Conservation (phyloP, 1,284 basidiomycete species). For the Kalmanozyma brasiliensis region DNA sequence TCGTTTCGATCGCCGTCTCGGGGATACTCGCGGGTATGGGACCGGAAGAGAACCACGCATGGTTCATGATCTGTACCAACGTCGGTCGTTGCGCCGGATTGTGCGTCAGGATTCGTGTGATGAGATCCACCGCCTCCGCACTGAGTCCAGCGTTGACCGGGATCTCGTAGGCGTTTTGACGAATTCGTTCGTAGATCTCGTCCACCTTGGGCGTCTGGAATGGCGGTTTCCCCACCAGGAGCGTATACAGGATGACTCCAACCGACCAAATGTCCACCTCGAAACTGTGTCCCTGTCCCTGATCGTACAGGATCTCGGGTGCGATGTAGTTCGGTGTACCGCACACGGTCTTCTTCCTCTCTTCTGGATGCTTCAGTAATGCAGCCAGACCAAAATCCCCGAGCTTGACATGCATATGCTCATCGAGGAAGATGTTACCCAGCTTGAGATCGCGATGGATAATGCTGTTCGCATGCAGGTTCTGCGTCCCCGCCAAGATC, state of each 20-base stretch:
- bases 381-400: constrained; percentile 98
- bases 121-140: constrained; percentile 78
- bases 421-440: constrained; percentile 93
- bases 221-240: constrained; percentile 90
- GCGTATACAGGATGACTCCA: constrained; percentile 91
- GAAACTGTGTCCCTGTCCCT: constrained; percentile 93
- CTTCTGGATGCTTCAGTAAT: constrained; percentile 92
- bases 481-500: constrained; percentile 92
- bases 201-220: constrained; percentile 95
- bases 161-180: constrained; percentile 92
- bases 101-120: constrained; percentile 85
- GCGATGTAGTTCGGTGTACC: constrained; percentile 99
- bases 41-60: constrained; percentile 85
- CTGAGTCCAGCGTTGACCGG: constrained; percentile 82
- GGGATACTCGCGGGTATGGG: constrained; percentile 85
- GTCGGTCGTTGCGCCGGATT: constrained; percentile 76
- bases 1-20: constrained; percentile 77
- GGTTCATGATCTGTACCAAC: constrained; percentile 84
- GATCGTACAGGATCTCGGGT: constrained; percentile 95
- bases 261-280: constrained; percentile 99
- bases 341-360: constrained; percentile 97
- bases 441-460: constrained; percentile 78
- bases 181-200: constrained; percentile 78
- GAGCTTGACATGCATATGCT: constrained; percentile 92
- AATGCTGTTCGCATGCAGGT: constrained; percentile 91